Evolutionary conservation across 163 green algal species (phyloP), one percentile per base, ranked within the genome.

Genomic region (Chlorella variabilis): DNA sequence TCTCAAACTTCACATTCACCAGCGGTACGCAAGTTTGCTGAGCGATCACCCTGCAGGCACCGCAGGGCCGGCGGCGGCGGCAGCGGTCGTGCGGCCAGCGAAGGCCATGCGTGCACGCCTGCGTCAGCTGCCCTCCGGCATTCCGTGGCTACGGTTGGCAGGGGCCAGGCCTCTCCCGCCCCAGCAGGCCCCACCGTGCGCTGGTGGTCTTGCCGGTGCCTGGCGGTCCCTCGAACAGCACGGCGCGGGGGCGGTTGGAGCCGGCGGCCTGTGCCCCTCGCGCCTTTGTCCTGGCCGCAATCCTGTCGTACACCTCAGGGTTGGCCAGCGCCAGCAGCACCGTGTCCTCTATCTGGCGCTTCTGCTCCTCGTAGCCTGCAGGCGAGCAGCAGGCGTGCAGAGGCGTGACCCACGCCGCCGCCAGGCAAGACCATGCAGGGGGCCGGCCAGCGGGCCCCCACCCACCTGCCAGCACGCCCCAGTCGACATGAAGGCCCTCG

Each of bases 141-240:
- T n/a, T n/a, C n/a, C n/a, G n/a, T n/a, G n/a, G n/a, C n/a, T n/a
- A n/a, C n/a, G n/a, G n/a, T n/a, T n/a, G n/a, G n/a, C n/a, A n/a
- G n/a, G n/a, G n/a, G n/a, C n/a, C n/a, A n/a, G n/a, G n/a, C 45
- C 45, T 54, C 45, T 11, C 45, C 45, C 45, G 15, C 15, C 21
- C 56, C 17, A 65, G 56, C 56, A n/a, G 56, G 18, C 62, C 45
- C 31, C 15, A 54, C 74, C 92, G 84, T 0, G 93, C 95, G n/a
- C 62, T 90, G 20, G 90, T 97, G 54, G 94, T 98, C 85, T 98
- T 98, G 61, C 91, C 90, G n/a, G 78, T 91, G 48, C 95, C 95
- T 25, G 95, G 95, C 0, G 95, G 95, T 0, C 95, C 96, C 71
- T 98, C 94, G 80, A 98, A 96, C 51, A 99, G 91, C 62, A 98